A percentile compares a stretch with the other conserved stretches of the same genome.
These are phyloP conservation scores for Hypoxylon lienhwacheense DNA, from an alignment of 495 filamentous ascomycete species.

Conservation along the genomic window DNA sequence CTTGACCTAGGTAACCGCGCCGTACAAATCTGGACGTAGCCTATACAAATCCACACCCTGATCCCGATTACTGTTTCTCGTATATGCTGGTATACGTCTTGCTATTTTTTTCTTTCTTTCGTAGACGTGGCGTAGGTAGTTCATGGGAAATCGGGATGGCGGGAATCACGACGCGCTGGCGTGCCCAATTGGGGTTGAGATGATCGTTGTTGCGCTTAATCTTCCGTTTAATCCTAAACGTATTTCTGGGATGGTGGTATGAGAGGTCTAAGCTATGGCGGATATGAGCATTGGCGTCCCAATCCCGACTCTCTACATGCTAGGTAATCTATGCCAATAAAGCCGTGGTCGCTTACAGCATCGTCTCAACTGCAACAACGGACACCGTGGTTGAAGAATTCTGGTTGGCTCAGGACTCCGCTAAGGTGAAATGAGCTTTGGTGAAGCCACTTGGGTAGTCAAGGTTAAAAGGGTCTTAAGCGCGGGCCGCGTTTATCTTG, in stretches of 20 bases:
- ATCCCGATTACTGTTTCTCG: conserved; percentile 7
- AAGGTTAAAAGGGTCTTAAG: conserved; percentile 23
- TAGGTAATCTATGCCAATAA: conserved; percentile 11
- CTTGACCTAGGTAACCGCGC: conserved; percentile 1
- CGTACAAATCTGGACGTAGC: conserved; percentile 1
- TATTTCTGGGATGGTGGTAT: background rate
- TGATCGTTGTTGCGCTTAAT: conserved; percentile 13
- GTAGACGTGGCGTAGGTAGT: conserved; percentile 5
- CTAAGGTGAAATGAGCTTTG: conserved; percentile 33
- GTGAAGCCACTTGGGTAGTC: conserved; percentile 29
- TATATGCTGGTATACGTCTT: conserved; percentile 7
- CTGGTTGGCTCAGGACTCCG: conserved; percentile 31
- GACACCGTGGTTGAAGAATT: conserved; percentile 14
- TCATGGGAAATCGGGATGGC: conserved; percentile 20
- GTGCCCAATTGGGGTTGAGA: conserved; percentile 24
- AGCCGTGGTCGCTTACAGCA: conserved; percentile 14
- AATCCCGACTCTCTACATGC: conserved; percentile 1
- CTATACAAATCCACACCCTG: conserved; percentile 5
- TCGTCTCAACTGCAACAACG: conserved; percentile 14
- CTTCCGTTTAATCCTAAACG: background rate
- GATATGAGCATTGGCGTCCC: too few relatives aligned
- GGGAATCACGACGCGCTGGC: conserved; percentile 34
- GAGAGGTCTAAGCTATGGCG: background rate
- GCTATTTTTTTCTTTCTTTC: conserved; percentile 30
- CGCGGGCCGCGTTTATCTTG: conserved; percentile 33